phyloP scores from a whole-genome alignment of 495 filamentous ascomycete genomes.

The Niebla homalea region DNA sequence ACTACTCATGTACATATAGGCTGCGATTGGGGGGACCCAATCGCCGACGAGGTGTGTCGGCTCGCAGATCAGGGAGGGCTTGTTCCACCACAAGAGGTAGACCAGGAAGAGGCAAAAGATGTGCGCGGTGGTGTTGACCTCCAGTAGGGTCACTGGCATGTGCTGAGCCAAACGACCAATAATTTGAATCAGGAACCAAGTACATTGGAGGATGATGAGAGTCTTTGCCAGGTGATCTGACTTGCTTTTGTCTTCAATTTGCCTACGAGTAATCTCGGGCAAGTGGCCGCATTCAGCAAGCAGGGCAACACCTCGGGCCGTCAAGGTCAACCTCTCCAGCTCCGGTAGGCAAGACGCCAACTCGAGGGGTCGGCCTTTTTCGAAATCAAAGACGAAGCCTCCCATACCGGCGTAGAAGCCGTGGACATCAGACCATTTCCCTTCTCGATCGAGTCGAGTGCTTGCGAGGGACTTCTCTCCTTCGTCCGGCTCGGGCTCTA shows the following conservation, averaged over 20 bases:
- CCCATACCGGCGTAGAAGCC: conserved; percentile 9
- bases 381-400: conserved; percentile 10
- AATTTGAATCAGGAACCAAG: conserved; percentile 18
- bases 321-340: conserved; percentile 5
- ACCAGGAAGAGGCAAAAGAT: conserved; percentile 12
- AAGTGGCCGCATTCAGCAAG: conserved; percentile 8
- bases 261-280: conserved; percentile 4
- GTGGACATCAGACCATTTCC: conserved; percentile 2
- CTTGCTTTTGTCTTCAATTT: conserved; percentile 21
- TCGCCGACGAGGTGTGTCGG: conserved; percentile 7
- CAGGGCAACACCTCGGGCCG: conserved; percentile 10
- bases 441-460: too few relatives aligned
- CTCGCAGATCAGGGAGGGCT: conserved; percentile 12
- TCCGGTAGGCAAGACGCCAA: not conserved
- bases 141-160: conserved; percentile 16
- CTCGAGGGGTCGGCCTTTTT: not conserved
- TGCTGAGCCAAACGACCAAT: conserved; percentile 5
- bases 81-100: conserved; percentile 18
- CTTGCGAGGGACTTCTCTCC: too few relatives aligned
- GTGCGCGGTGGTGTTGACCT: conserved; percentile 19
- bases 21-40: conserved; percentile 6
- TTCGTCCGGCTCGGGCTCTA: not conserved
- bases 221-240: conserved; percentile 15
- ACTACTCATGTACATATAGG: conserved; percentile 14
- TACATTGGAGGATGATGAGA: conserved; percentile 14